Base-by-base conservation (phyloP, 768 basidiomycete species). In the Termitomyces titanicus region DNA sequence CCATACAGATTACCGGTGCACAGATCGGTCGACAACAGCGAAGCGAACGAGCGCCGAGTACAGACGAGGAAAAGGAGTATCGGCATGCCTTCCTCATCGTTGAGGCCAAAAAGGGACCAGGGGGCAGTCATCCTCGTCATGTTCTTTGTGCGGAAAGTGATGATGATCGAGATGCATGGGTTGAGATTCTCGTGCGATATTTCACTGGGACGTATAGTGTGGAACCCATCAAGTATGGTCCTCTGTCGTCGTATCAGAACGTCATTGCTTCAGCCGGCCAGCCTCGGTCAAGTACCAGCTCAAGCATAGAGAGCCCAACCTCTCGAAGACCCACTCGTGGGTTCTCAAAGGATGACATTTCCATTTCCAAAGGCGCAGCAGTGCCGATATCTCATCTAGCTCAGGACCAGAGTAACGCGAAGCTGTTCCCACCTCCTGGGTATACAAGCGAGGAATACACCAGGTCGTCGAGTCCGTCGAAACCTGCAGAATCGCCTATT, bases 61-160 rank as follows among this genome's bases (percentile, higher is more conserved):
- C 79, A 1, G 88, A 89, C 57, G 93, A 94, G 51, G 94, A 97
- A 63, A 92, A 92, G 65, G 91, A 96, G 61, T 97, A 97, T 62
- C 84, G 94, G 22, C 97, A 99, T 67, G 97, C 97, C 1, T 98
- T 99, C 73, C 84, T 99, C 58, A 92, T 99, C 64, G 93, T 98
- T 57, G 95, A 97, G 69, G 84, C 84, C 18, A 90, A 84, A 70
- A 88, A 83, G 59, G 83, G 79, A 2, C 84, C 88, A 2, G 81
- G 81, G 33, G 86, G 85, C 17, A 79, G 83, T 46, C 84, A 82
- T 63, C 78, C 88, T 29, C 83, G 92, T 17, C 96, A 98, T 66
- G 95, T 99, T 38, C 76, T 99, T 4, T 98, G 97, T 65, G 97
- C 97, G 0, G 94, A 97, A 72, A 97, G 92, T 66, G 97, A 99